These are phyloP conservation scores for Boletellus ananiceps DNA, from an alignment of 768 basidiomycete species.

Conservation along the genomic window DNA sequence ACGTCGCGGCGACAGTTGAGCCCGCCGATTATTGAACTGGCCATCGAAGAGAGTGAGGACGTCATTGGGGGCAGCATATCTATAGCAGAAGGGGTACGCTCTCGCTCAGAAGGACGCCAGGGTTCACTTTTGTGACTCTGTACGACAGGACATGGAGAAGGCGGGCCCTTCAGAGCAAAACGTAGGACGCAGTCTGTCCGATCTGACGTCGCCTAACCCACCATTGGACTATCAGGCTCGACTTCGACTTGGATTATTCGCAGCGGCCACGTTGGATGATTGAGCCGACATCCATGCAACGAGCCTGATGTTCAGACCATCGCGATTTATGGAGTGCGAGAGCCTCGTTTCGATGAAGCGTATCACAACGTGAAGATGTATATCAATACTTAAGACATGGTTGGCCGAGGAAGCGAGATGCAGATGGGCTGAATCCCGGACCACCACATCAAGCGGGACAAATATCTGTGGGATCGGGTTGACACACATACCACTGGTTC, in stretches of 20 bases:
- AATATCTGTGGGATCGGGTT: neutral
- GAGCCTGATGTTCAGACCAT: neutral
- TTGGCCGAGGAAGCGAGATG: no score
- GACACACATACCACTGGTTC: no score
- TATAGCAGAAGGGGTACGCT: constrained; percentile 2
- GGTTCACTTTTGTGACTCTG: neutral
- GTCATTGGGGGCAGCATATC: constrained; percentile 1
- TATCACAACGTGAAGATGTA: no score
- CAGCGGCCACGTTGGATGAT: neutral
- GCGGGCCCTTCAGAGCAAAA: neutral
- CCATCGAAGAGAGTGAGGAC: neutral
- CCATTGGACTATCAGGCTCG: neutral
- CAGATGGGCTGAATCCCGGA: neutral
- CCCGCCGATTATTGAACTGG: constrained; percentile 6
- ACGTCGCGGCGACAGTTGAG: constrained; percentile 4
- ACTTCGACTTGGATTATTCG: neutral
- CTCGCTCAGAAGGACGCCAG: neutral
- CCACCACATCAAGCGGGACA: neutral
- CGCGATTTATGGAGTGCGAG: neutral
- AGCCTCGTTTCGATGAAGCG: neutral
- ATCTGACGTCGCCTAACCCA: neutral
- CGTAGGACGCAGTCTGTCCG: neutral
- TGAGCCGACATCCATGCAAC: neutral
- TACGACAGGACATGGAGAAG: constrained; percentile 5
- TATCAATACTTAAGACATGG: neutral